Evolutionary conservation across 306 rosid species (phyloP), one percentile per base, ranked within the genome.

Genomic region (Rubus parviflorus): DNA sequence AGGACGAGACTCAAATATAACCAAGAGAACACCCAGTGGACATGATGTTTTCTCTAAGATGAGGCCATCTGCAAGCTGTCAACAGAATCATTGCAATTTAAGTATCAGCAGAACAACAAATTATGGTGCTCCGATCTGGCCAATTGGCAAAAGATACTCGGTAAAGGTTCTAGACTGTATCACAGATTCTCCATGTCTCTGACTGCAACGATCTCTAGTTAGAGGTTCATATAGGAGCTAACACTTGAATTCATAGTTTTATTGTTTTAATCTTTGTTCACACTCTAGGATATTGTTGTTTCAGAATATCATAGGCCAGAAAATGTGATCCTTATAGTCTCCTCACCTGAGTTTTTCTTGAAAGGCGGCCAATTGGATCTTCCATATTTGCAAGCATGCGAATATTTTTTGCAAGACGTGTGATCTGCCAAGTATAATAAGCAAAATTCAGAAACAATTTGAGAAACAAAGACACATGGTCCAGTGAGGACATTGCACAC

Each of bases 1-100:
- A 17, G 98, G 98, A 80, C 97, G 98, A 87, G 97, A 89, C 87
- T 95, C 98, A 56, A 95, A 95, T 75, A 95, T 85, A 77, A 95
- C 88, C 85, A 95, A 83, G 72, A 95, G 96, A 79, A 95, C 97
- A 40, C 98, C 98, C 80, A 95, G 73, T 47, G 98, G 97, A 81
- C 97, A 86, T 63, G 98, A 90, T 46, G 92, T 90, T 91, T 92
- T 95, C 86, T 95, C 98, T 72, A 95, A 86, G 81, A 92, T 68
- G 70, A 95, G 87, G 80, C 97, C 97, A 79, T 92, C 98, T 77
- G 96, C 92, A 78, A 95, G 83, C 98, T 95, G 89, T 56, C 79
- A 46, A 70, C 46, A 83, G 65, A 58, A 81, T 65, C 58, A 82
- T 73, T 61, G 76, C 9, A 51, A 20, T 77, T 79, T 61, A 77